phyloP scores from a whole-genome alignment of 2,329 filamentous ascomycete species.

The Mollisia scopiformis region DNA sequence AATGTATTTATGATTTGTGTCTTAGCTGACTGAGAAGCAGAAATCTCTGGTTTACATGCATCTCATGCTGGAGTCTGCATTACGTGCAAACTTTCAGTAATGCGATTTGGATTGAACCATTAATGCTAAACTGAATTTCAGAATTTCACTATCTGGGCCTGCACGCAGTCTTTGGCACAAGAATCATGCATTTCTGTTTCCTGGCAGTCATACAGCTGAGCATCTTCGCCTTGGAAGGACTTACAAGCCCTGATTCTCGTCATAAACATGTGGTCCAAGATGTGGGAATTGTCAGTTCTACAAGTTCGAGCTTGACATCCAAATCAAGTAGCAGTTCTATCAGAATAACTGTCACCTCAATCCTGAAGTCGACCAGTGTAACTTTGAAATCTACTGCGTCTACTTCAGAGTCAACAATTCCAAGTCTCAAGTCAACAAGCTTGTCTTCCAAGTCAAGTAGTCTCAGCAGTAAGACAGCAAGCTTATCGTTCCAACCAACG shows the following conservation, averaged over 20 bases:
- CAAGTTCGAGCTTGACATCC: background rate
- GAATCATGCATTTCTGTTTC: background rate
- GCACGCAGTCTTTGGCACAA: background rate
- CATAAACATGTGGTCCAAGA: background rate
- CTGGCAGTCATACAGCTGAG: background rate
- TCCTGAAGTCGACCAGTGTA: no score
- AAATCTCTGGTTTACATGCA: no score
- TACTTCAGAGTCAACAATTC: no score
- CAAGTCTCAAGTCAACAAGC: background rate
- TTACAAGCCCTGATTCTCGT: background rate
- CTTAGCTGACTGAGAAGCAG: no score
- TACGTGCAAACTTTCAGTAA: no score
- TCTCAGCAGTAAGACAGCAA: no score
- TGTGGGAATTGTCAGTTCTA: background rate
- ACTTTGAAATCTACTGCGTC: no score
- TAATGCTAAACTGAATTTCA: no score
- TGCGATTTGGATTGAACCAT: no score
- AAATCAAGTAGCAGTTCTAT: background rate
- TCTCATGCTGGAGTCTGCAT: no score
- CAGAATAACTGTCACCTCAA: background rate
- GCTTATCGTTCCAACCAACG: background rate
- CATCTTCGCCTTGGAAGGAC: background rate
- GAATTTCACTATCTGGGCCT: background rate
- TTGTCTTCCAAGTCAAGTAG: no score
- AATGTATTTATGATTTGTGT: no score